phyloP scores from a whole-genome alignment of 2,329 filamentous ascomycete genomes.

The Tolypocladium cylindrosporum region DNA sequence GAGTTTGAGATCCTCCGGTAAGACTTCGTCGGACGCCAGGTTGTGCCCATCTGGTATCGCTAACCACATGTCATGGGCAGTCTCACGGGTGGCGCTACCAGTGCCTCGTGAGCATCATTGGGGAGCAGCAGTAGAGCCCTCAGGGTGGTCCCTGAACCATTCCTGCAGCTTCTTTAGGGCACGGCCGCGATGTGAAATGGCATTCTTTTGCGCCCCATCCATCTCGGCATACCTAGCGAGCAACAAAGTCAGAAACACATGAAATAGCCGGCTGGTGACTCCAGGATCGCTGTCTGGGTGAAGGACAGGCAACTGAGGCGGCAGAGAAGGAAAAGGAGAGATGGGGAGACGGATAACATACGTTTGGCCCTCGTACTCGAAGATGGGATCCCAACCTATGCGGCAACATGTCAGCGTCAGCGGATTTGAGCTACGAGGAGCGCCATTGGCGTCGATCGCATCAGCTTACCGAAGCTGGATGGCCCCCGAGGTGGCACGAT shows the following conservation, averaged over 20 bases:
- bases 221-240: slow-evolving; percentile 73
- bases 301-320: not conserved
- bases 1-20: slow-evolving; percentile 75
- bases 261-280: too few relatives aligned
- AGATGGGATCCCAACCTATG: slow-evolving; percentile 89
- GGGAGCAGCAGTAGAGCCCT: slow-evolving; percentile 8
- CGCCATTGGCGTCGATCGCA: not conserved
- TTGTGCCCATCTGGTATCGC: not conserved
- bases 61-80: not conserved
- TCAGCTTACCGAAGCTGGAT: slow-evolving; percentile 62
- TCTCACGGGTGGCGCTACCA: not conserved
- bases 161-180: slow-evolving; percentile 78
- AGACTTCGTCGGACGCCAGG: slow-evolving; percentile 11
- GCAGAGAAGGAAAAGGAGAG: not conserved
- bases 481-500: slow-evolving; percentile 80
- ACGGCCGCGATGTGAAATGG: slow-evolving; percentile 80
- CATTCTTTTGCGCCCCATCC: slow-evolving; percentile 80
- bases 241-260: not conserved
- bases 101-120: slow-evolving; percentile 1
- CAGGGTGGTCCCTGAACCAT: slow-evolving; percentile 52
- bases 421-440: not conserved
- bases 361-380: slow-evolving; percentile 87
- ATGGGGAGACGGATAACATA: slow-evolving; percentile 22
- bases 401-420: not conserved
- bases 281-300: not conserved